Evolutionary conservation across 2,329 filamentous ascomycete species (phyloP), one percentile per base, ranked within the genome.

Genomic region (Aureobasidium zeae): DNA sequence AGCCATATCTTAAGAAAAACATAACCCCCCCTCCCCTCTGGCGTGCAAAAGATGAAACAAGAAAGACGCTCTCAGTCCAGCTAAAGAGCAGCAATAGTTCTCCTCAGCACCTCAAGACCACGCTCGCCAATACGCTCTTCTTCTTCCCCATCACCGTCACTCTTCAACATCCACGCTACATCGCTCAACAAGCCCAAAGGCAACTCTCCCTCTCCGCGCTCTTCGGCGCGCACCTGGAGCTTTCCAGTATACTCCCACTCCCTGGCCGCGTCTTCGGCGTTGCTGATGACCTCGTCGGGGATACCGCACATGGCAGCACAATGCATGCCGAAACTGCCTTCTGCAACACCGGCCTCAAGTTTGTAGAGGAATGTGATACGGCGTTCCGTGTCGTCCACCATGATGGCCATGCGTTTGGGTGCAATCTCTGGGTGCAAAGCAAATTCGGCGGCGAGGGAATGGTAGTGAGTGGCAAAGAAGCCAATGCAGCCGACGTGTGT

Each of bases 231-330:
- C 54, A 94, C 86, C 63, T 87, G 91, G 49, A 96, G 71, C 15
- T 86, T 73, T 53, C 84, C 89, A 0, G 91, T 96, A 62, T 95
- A 87, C 66, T 98, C 91, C 87, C 91, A 96, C 56, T 87, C 85
- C 53, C 73, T 79, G 1, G 91, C 91, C 5, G 91, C 91, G 16
- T 81, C 76, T 63, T 98, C 91, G 0, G 91, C 91, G 16, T 83
- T 70, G 57, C 88, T 80, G 49, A 98, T 86, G 12, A 98, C 79
- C 44, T 80, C 80, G 32, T 71, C 70, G 0, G 86, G 78, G 51
- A 98, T 96, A 1, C 91, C 91, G 55, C 91, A 98, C 91, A 98
- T 98, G 48, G 86, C 82, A 1, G 91, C 91, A 59, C 91, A 98
- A 63, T 98, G 91, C 91, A 98, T 98, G 55, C 91, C 91, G 57